Conservation (phyloP, 768 basidiomycete genomes). For the Lyophyllum decastes region DNA sequence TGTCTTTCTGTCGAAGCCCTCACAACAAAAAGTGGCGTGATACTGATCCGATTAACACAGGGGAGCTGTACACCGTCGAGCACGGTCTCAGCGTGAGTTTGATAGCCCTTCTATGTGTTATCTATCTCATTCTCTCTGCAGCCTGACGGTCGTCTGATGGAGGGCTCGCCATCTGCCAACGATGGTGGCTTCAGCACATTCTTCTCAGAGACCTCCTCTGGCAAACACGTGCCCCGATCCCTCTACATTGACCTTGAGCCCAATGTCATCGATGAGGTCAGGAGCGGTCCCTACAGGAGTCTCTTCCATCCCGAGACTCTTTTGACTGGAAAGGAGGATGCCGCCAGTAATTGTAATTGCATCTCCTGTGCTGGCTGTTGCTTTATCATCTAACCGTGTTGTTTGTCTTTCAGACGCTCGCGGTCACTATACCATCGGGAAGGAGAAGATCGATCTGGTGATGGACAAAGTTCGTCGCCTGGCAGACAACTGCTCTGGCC, state of each 20-base stretch:
- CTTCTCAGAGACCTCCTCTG: constrained; percentile 93
- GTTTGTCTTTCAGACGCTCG: constrained; percentile 71
- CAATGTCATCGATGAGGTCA: constrained; percentile 93
- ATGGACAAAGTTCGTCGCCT: constrained; percentile 95
- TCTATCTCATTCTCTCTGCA: constrained; percentile 33
- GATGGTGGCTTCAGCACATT: constrained; percentile 96
- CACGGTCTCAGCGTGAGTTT: constrained; percentile 88
- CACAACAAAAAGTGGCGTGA: constrained; percentile 18
- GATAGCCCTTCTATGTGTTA: background rate
- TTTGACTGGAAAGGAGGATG: constrained; percentile 98
- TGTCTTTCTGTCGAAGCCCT: background rate
- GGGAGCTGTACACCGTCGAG: constrained; percentile 98
- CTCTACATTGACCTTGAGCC: constrained; percentile 97
- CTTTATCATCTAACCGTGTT: constrained; percentile 3
- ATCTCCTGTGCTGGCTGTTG: constrained; percentile 15
- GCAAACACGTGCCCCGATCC: constrained; percentile 95
- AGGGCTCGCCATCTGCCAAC: constrained; percentile 63
- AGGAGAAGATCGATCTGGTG: constrained; percentile 94
- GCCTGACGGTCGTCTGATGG: constrained; percentile 89
- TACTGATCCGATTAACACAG: constrained; percentile 41
- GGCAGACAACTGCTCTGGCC: constrained; percentile 94
- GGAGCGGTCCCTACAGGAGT: constrained; percentile 86
- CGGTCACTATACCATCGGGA: constrained; percentile 98
- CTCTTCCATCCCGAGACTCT: constrained; percentile 98
- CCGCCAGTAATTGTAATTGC: constrained; percentile 95